Evolutionary conservation across 2,329 filamentous ascomycete genomes (phyloP).

Genomic region (Talaromyces piceae): DNA sequence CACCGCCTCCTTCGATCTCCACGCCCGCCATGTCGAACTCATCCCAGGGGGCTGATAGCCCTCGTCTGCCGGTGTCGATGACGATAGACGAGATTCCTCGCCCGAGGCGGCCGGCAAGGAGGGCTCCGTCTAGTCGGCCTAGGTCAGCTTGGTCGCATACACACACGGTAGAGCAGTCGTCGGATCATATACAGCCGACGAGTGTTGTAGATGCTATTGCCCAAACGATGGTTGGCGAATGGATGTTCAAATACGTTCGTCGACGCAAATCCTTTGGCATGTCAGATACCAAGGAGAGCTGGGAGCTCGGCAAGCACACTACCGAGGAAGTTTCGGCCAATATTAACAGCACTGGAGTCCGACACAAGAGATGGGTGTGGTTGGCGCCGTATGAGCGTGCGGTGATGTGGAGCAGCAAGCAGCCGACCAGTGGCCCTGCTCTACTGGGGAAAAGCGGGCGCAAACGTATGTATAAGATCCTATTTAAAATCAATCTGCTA

Average conservation of each 20-base stretch:
- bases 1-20: slow-evolving; percentile 27
- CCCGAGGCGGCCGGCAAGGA: slow-evolving; percentile 25
- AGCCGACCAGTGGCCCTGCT: slow-evolving; percentile 79
- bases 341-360: slow-evolving; percentile 55
- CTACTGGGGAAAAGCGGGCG: slow-evolving; percentile 90
- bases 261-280: slow-evolving; percentile 81
- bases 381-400: slow-evolving; percentile 91
- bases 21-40: slow-evolving; percentile 55
- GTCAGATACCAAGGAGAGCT: slow-evolving; percentile 37
- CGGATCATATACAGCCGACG: slow-evolving; percentile 58
- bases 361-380: slow-evolving; percentile 98
- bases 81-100: slow-evolving; percentile 63
- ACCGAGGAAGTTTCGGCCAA: slow-evolving; percentile 64
- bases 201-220: slow-evolving; percentile 94
- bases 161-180: slow-evolving; percentile 40
- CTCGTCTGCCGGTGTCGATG: slow-evolving; percentile 58
- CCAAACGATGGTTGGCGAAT: slow-evolving; percentile 93
- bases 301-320: slow-evolving; percentile 45
- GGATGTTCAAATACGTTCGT: slow-evolving; percentile 44
- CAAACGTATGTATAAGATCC: slow-evolving; percentile 62
- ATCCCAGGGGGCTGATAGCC: slow-evolving; percentile 61
- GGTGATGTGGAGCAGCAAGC: slow-evolving; percentile 97
- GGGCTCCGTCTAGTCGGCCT: slow-evolving; percentile 18
- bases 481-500: background rate
- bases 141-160: slow-evolving; percentile 21